phyloP scores from a whole-genome alignment of 805 yeast genomes.

The Geotrichum ghanense region DNA sequence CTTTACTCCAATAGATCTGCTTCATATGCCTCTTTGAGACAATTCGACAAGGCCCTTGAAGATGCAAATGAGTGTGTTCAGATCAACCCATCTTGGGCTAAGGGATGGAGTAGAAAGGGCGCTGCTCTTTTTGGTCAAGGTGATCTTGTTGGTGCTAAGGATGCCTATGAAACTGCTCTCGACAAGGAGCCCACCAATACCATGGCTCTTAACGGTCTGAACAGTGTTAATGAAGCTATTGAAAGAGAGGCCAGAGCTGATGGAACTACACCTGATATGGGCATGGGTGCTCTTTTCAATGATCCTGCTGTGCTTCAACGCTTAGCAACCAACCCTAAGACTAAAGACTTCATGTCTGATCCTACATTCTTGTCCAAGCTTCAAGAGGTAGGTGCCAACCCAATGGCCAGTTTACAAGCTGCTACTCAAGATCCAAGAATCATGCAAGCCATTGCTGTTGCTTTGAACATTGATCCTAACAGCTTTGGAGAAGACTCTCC shows the following conservation, averaged over 20 bases:
- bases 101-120: conserved; percentile 88
- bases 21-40: conserved; percentile 65
- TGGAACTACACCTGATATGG: conserved; percentile 50
- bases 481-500: conserved; percentile 14
- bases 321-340: conserved; percentile 73
- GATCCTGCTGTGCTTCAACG: conserved; percentile 73
- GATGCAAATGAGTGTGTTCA: conserved; percentile 81
- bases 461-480: conserved; percentile 64
- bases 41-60: conserved; percentile 60
- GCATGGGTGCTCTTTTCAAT: conserved; percentile 63
- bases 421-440: conserved; percentile 73
- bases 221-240: conserved; percentile 54
- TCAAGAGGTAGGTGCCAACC: conserved; percentile 36
- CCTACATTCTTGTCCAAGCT: conserved; percentile 71
- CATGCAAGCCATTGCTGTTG: conserved; percentile 77
- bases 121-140: conserved; percentile 89
- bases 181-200: conserved; percentile 71
- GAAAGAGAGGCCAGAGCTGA: conserved; percentile 33
- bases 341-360: conserved; percentile 78
- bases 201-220: conserved; percentile 76
- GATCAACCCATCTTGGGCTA: conserved; percentile 84
- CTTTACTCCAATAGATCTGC: conserved; percentile 92
- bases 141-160: conserved; percentile 61
- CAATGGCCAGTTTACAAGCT: conserved; percentile 58
- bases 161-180: conserved; percentile 64